Conservation (phyloP, 148 eudicot species). For the Camellia japonica region DNA sequence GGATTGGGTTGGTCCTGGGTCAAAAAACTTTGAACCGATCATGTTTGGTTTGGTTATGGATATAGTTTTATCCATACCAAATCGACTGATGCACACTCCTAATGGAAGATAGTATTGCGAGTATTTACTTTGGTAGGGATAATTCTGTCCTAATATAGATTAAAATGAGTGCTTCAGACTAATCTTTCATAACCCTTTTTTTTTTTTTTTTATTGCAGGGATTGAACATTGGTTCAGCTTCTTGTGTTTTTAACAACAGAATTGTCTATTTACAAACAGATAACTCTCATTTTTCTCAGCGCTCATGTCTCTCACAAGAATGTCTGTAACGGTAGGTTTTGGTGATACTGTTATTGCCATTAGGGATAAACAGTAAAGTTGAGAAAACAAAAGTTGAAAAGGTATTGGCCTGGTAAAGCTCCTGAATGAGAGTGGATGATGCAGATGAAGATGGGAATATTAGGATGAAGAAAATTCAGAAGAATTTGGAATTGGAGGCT, state of each 20-base stretch:
- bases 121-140: no score
- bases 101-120: no score
- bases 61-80: no score
- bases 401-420: conserved; percentile 74
- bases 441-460: conserved; percentile 24
- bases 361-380: conserved; percentile 82
- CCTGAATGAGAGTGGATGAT: conserved; percentile 21
- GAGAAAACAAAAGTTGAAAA: conserved; percentile 74
- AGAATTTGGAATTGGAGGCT: conserved; percentile 42
- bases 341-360: conserved; percentile 67
- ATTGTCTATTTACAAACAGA: background rate
- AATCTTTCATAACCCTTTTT: no score
- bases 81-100: no score
- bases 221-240: conserved; percentile 1
- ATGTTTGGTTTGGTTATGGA: no score
- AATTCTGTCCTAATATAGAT: no score
- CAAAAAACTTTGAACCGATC: no score
- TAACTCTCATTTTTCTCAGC: background rate
- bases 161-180: no score
- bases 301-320: conserved; percentile 8
- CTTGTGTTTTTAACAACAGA: background rate
- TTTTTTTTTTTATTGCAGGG: background rate
- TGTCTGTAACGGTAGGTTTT: conserved; percentile 89
- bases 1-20: no score
- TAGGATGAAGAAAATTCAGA: conserved; percentile 20